Percentiles rank a stretch among this genome's conserved stretches.
Evolutionary conservation across 2,329 filamentous ascomycete species (phyloP).

Genomic region (Botrytis porri): DNA sequence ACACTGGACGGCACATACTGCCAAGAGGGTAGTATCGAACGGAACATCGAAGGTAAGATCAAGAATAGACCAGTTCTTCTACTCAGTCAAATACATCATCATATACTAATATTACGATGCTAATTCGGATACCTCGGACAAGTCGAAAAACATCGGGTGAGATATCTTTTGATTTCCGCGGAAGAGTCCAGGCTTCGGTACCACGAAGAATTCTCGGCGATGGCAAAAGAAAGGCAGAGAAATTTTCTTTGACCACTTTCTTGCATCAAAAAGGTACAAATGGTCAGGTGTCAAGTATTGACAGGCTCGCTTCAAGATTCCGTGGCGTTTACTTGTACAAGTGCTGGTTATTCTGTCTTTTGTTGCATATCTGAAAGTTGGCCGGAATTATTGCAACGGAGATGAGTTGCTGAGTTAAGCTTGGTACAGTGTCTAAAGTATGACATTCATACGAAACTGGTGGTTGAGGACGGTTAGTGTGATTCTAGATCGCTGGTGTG

Average conservation of each 20-base stretch:
- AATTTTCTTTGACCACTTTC: background rate
- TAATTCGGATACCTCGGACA: background rate
- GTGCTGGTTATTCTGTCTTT: conserved; percentile 1
- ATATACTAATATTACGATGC: background rate
- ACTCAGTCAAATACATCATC: background rate
- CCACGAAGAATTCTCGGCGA: background rate
- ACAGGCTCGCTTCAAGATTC: background rate
- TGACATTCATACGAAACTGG: background rate
- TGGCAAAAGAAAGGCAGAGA: background rate
- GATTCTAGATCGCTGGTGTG: conserved; percentile 7
- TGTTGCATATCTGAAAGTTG: conserved; percentile 19
- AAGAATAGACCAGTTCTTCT: background rate
- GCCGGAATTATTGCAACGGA: conserved; percentile 11
- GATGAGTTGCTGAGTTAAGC: background rate
- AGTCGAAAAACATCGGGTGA: background rate
- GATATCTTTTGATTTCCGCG: background rate
- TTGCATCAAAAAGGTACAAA: background rate
- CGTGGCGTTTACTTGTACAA: background rate
- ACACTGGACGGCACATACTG: background rate
- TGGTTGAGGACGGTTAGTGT: background rate
- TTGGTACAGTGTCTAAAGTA: conserved; percentile 1
- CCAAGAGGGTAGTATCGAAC: background rate
- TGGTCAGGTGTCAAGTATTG: background rate
- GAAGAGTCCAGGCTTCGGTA: background rate
- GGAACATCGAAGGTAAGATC: background rate